Base-by-base conservation (phyloP, 768 basidiomycete species). In the Pulveroboletus ravenelii region DNA sequence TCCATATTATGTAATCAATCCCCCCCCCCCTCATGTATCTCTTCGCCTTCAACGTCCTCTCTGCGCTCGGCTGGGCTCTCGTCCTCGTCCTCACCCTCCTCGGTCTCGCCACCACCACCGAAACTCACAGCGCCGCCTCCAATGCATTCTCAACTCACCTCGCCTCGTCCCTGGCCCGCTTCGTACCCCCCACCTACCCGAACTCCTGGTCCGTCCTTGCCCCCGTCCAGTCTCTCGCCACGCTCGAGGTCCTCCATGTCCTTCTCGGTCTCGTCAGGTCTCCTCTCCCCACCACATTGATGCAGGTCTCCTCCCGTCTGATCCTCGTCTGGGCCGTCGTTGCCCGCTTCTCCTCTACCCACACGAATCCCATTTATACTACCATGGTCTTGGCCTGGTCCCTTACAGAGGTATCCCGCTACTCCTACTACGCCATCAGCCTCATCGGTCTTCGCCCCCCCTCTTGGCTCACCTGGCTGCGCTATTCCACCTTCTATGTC, bases 371-470 rank as follows among this genome's bases (percentile, higher is more conserved):
- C 4, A 64, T 93, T 25, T 97, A 89, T 73, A 80, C 89, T 6
- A 84, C 86, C 44, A 95, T 97, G 92, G 79, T 97, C 47, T 69
- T 95, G 53, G 87, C 94, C 0, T 98, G 96, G 96, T 86, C 89
- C 0, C 53, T 84, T 45, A 90, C 93, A 14, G 96, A 99, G 70
- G 81, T 94, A 41, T 82, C 94, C 50, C 89, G 96, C 29, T 98
- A 98, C 71, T 65, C 81, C 9, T 95, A 86, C 75, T 99, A 98
- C 67, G 84, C 87, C 2, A 71, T 76, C 60, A 75, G 73, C 38
- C 77, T 95, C 5, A 54, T 89, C 37, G 80, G 80, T 6, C 67
- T 76, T 18, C 53, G 51, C 3, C 30, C 67, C 14, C 79, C 89
- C 12, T 58, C 78, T 6, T 85, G 77, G 73, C 78, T 90, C 38